phyloP scores from a whole-genome alignment of 2,329 filamentous ascomycete species.

The Alternaria sp. region DNA sequence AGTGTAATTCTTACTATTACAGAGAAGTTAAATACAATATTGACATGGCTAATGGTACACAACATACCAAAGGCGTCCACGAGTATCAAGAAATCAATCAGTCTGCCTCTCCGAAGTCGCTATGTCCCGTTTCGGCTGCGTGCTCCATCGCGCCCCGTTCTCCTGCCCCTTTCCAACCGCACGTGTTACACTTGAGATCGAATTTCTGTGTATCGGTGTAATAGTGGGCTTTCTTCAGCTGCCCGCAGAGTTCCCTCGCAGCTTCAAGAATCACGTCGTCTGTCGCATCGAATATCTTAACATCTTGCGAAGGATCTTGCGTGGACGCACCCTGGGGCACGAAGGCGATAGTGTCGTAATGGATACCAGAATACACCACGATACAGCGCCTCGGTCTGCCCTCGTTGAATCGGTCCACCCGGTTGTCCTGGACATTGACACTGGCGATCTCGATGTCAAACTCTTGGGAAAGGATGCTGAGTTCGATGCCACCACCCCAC shows the following conservation, averaged over 20 bases:
- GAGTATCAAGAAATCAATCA: conserved; percentile 2
- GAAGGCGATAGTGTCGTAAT: conserved; percentile 89
- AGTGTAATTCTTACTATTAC: background rate
- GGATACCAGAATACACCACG: conserved; percentile 88
- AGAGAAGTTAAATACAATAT: background rate
- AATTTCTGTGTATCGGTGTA: conserved; percentile 88
- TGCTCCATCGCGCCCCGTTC: conserved; percentile 68
- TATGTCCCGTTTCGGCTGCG: conserved; percentile 62
- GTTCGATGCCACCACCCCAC: conserved; percentile 92
- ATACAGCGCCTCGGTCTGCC: conserved; percentile 70
- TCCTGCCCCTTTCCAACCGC: conserved; percentile 71
- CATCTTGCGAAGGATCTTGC: conserved; percentile 75
- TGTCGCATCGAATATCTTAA: conserved; percentile 71
- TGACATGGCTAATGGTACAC: background rate
- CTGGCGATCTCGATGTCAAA: conserved; percentile 87
- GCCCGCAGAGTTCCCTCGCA: conserved; percentile 60
- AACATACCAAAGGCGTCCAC: background rate
- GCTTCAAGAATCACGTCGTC: conserved; percentile 64
- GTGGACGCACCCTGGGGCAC: conserved; percentile 63
- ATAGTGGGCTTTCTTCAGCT: conserved; percentile 77
- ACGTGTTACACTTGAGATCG: conserved; percentile 76
- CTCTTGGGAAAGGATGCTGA: conserved; percentile 81
- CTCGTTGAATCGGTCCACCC: conserved; percentile 80
- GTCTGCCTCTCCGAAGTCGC: conserved; percentile 43
- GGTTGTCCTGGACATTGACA: conserved; percentile 75